Base-by-base conservation (phyloP, 2,329 filamentous ascomycete genomes). In the Kalmusia sp. region DNA sequence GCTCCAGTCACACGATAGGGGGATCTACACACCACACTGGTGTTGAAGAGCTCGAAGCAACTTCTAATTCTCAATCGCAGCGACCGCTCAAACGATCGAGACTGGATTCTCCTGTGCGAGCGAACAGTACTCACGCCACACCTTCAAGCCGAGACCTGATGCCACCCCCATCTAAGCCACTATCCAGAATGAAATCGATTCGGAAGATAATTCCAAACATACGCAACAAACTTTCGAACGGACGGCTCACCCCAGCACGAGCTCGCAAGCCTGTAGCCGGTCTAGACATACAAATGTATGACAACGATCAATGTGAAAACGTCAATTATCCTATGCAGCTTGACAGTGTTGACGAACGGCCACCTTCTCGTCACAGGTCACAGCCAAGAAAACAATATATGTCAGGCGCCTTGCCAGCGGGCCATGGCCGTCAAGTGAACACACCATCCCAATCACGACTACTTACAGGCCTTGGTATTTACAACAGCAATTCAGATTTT, bases 151-250 rank as follows among this genome's bases (percentile, higher is more conserved):
- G 70, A 33, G 69, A 76, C 14, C 39, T 63, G 9, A 78, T 77
- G 76, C 75, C 74, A 33, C 76, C 75, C 4, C 76, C 75, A 9
- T 21, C 59, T 11, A 67, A 69, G 41, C 58, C 65, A 2, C 12
- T 67, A 3, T 67, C 65, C 0, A 58, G 57, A 24, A 70, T 70
- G 54, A 61, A 55, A 15, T 72, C 67, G 12, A 51, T 71, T 19
- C 62, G 63, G 24, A 66, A 60, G 19, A 51, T 71, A 6, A 55
- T 68, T 11, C 66, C 69, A 0, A 55, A 34, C 1, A 38, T 68
- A 17, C 58, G 65, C 6, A 68, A 67, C 33, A 71, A 62, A 35
- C 51, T 65, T 9, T 59, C 62, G 1, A 49, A 51, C 37, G 50
- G 43, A 5, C 56, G 49, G 7, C 47, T 54, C 0, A 55, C 53